These are phyloP conservation scores for Neospermospora avenae DNA, from an alignment of 2,329 filamentous ascomycete genomes.

Conservation along the genomic window DNA sequence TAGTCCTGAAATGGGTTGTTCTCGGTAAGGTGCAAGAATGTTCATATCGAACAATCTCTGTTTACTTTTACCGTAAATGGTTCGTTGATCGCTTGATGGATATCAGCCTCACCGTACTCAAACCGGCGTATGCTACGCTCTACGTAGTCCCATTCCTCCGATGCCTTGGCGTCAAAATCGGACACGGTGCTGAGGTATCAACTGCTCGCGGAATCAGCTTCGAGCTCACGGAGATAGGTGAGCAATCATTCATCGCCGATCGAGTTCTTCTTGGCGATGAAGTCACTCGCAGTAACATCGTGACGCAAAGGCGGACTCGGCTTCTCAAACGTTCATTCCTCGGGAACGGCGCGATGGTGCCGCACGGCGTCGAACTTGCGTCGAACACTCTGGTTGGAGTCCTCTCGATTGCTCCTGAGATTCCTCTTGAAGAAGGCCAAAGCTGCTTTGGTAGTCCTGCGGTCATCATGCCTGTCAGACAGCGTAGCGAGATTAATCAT, in stretches of 20 bases:
- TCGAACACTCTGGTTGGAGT: conserved; percentile 10
- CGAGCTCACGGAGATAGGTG: conserved; percentile 8
- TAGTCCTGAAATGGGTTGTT: conserved; percentile 7
- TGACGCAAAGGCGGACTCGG: conserved; percentile 3
- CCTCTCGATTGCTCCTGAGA: conserved; percentile 3
- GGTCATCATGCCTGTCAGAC: conserved; percentile 7
- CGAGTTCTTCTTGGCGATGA: background rate
- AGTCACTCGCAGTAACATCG: background rate
- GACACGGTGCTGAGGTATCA: conserved; percentile 5
- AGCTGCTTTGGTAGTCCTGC: conserved; percentile 9
- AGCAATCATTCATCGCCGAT: conserved; percentile 6
- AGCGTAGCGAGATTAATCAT: background rate
- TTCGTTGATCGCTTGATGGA: conserved; percentile 12
- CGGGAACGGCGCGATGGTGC: conserved; percentile 2
- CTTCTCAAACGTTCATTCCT: conserved; percentile 1
- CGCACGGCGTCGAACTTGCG: conserved; percentile 1
- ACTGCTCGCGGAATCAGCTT: conserved; percentile 11
- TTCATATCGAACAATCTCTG: conserved; percentile 1
- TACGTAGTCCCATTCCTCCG: conserved; percentile 9
- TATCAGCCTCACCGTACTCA: conserved; percentile 5
- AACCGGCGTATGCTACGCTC: conserved; percentile 3
- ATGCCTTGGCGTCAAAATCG: conserved; percentile 10
- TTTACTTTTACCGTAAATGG: conserved; percentile 10
- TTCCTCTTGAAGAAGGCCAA: conserved; percentile 7
- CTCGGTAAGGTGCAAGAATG: conserved; percentile 4